Percentiles rank a stretch among this genome's conserved stretches.
These are phyloP conservation scores for Cyclocybe aegerita DNA, from an alignment of 768 basidiomycete genomes.

Conservation along the genomic window DNA sequence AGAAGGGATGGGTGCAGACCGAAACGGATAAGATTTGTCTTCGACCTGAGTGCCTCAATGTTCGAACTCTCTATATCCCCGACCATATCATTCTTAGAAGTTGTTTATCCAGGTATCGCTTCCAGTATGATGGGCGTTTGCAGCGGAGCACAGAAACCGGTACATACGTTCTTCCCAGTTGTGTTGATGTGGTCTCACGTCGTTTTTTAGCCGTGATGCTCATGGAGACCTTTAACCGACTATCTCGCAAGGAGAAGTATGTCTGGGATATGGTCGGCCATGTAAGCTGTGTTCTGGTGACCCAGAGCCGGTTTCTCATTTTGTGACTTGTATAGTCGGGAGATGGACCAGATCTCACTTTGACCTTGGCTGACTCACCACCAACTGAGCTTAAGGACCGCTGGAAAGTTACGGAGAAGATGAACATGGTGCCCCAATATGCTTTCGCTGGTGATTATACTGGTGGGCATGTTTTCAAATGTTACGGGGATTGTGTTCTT, in stretches of 20 bases:
- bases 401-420: slow-evolving; percentile 70
- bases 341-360: slow-evolving; percentile 54
- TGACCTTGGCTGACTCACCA: slow-evolving; percentile 50
- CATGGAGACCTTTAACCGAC: slow-evolving; percentile 67
- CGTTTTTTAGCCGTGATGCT: slow-evolving; percentile 60
- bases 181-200: neutral
- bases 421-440: slow-evolving; percentile 67
- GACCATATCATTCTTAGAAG: neutral
- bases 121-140: slow-evolving; percentile 70
- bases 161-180: slow-evolving; percentile 17
- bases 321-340: slow-evolving; percentile 47
- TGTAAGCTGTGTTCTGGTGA: slow-evolving; percentile 34
- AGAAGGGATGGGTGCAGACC: slow-evolving; percentile 36
- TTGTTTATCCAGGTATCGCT: slow-evolving; percentile 52
- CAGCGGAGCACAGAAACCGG: slow-evolving; percentile 66
- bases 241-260: slow-evolving; percentile 68
- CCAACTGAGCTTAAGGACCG: slow-evolving; percentile 55
- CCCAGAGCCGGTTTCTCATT: too few relatives aligned
- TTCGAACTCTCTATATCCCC: slow-evolving; percentile 16
- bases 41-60: slow-evolving; percentile 73
- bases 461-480: slow-evolving; percentile 29
- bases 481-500: neutral
- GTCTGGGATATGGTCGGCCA: slow-evolving; percentile 77
- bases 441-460: slow-evolving; percentile 70
- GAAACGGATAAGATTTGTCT: slow-evolving; percentile 67